Conservation (phyloP, 805 yeast genomes). For the Novakomyces olei region DNA sequence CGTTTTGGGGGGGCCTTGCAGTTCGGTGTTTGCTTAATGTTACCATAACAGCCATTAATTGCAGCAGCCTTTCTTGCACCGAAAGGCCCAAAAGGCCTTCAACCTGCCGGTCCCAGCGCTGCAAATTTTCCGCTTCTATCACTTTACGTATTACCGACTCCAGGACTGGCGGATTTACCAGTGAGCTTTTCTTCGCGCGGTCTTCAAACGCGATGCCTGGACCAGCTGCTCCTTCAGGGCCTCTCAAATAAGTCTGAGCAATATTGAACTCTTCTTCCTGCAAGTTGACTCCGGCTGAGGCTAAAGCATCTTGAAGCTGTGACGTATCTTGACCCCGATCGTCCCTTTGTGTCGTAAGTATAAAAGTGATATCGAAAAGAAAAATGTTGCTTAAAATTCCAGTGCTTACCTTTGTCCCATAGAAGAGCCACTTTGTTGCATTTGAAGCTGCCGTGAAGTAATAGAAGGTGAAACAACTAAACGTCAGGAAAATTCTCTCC, state of each 20-base stretch:
- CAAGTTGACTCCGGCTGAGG: conserved; percentile 1
- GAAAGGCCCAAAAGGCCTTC: conserved; percentile 2
- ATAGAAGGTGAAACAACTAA: no score
- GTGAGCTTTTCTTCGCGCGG: not conserved
- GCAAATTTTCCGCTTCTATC: not conserved
- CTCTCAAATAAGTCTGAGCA: no score
- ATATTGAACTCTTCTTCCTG: conserved; percentile 2
- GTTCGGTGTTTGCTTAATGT: conserved; percentile 2
- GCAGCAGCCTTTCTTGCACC: not conserved
- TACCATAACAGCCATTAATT: not conserved
- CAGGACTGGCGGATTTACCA: not conserved
- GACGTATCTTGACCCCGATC: conserved; percentile 1
- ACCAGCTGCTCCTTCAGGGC: no score
- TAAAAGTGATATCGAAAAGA: no score
- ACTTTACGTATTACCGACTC: not conserved
- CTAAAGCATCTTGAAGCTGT: conserved; percentile 2
- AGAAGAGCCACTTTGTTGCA: no score
- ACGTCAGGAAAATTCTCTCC: no score
- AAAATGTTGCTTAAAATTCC: no score
- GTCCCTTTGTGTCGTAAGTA: no score
- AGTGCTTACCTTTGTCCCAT: no score
- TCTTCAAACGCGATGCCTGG: no score
- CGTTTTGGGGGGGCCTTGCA: not conserved
- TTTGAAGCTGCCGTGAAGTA: no score
- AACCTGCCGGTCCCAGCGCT: conserved; percentile 1